Base-by-base conservation (phyloP, 1,284 basidiomycete genomes). In the Rhodotorula sp. region DNA sequence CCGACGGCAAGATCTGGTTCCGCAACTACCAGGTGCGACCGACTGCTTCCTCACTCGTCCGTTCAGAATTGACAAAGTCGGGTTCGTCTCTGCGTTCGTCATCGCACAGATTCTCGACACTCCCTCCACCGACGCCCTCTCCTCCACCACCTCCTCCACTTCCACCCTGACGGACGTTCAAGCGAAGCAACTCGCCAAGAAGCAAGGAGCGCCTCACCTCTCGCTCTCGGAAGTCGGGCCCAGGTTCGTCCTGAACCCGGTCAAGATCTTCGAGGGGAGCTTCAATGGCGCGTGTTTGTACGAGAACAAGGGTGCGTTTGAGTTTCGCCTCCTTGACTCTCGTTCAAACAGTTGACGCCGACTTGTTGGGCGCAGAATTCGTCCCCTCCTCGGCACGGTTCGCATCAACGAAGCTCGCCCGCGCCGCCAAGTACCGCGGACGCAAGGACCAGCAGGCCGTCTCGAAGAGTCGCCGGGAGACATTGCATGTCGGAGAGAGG, bases 1-100 rank as follows among this genome's bases (percentile, higher is more conserved):
- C 96, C 53, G 96, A 99, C 83, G 87, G 87, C 80, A 98, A 97
- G 80, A 92, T 99, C 75, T 99, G 96, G 96, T 98, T 99, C 85
- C 87, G 96, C 74, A 98, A 98, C 82, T 99, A 91, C 83, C 95
- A 99, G 85, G 91, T 90, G 48, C 73, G 65, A 6, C 50, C 40
- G 15, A 48, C 46, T 11, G 7, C 11, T 1, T n/a, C 28, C 4
- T 13, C n/a, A 15, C 20, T 44, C 16, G 48, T 20, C 26, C 20
- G 16, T 30, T 15, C 48, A n/a, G 2, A 15, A 6, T 44, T 64
- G 52, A 61, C 44, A 47, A n/a, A 44, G 15, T 13, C 40, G 13
- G 40, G 13, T 15, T 44, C 37, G 7, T 40, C 40, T 11, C 40
- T 11, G 24, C 3, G 26, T 20, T 2, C 10, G 2, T 86, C 86